Evolutionary conservation across 768 basidiomycete genomes (phyloP), one percentile per base, ranked within the genome.

Genomic region (Hemileccinum rubropunctum): DNA sequence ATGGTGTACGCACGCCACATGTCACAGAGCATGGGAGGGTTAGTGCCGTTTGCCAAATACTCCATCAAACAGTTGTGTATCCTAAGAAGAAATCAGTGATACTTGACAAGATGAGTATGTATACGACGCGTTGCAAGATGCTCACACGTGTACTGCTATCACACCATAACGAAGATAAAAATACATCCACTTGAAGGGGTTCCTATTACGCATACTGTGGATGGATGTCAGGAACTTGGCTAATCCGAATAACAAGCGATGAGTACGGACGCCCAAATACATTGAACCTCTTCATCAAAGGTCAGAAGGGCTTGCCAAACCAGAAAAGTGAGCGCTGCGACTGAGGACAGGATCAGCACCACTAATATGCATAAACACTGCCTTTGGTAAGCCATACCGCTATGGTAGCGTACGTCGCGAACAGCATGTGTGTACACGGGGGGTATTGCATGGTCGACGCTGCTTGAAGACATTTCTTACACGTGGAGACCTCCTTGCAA

Each of bases 161-260:
- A 48, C 50, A 35, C 46, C 33, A 51, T 67, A n/a, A n/a, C n/a
- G n/a, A n/a, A n/a, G n/a, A n/a, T n/a, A n/a, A n/a, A n/a, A n/a
- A n/a, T n/a, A n/a, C n/a, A 63, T 15, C 69, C 70, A 70, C 45
- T 66, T 71, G 27, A 62, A 53, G 4, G 48, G 45, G 8, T 40
- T 60, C 14, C 17, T 44, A 15, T 55, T 55, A 12, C 47, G 51
- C 52, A 66, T 67, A 12, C 65, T 70, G 34, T 17, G 10, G 9
- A 11, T 11, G 8, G n/a, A n/a, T n/a, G n/a, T 56, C 30, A 41
- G 36, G 6, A 20, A n/a, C n/a, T n/a, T n/a, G 41, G 28, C 8
- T 8, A 11, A 18, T 12, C 10, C 4, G 9, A 21, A 43, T 6
- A 34, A 50, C 30, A 9, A 33, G 14, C 0, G 37, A 30, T 18